These are phyloP conservation scores for Cyamopsis tetragonoloba DNA, from an alignment of 306 rosid genomes.

Conservation along the genomic window DNA sequence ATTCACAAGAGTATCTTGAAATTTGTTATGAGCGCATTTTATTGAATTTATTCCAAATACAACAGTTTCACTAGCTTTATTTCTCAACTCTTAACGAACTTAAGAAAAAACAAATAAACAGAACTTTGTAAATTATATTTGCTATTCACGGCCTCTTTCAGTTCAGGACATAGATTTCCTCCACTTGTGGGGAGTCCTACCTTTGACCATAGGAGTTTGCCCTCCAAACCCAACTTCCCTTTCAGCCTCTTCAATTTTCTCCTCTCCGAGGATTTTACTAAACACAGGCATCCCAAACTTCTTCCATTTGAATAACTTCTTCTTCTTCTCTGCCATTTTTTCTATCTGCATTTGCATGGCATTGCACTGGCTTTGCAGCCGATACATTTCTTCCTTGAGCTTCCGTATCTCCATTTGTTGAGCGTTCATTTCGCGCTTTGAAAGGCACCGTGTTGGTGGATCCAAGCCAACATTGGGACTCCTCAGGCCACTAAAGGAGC, in stretches of 20 bases:
- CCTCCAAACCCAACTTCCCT: constrained; percentile 43
- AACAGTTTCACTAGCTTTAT: constrained; percentile 12
- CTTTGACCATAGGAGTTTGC: constrained; percentile 54
- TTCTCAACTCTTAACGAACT: constrained; percentile 4
- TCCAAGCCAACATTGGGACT: constrained; percentile 55
- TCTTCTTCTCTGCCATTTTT: constrained; percentile 51
- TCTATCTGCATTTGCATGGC: constrained; percentile 69
- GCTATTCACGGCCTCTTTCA: not conserved
- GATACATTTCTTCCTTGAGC: constrained; percentile 68
- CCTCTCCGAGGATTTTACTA: constrained; percentile 29
- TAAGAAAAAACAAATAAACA: not conserved
- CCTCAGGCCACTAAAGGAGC: constrained; percentile 51
- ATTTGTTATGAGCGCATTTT: not conserved
- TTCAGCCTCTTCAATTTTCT: constrained; percentile 22
- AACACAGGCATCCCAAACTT: constrained; percentile 39
- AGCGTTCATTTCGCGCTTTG: constrained; percentile 61
- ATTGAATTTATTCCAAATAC: constrained; percentile 22
- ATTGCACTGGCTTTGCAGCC: constrained; percentile 67
- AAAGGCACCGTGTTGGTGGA: constrained; percentile 39
- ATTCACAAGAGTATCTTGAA: not conserved
- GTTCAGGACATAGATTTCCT: constrained; percentile 76
- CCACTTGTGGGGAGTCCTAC: constrained; percentile 56
- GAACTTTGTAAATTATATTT: not conserved
- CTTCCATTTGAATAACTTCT: constrained; percentile 73
- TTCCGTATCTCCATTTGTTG: constrained; percentile 69